phyloP scores from a whole-genome alignment of 495 filamentous ascomycete genomes.

The Astrothelium subdiscretum region DNA sequence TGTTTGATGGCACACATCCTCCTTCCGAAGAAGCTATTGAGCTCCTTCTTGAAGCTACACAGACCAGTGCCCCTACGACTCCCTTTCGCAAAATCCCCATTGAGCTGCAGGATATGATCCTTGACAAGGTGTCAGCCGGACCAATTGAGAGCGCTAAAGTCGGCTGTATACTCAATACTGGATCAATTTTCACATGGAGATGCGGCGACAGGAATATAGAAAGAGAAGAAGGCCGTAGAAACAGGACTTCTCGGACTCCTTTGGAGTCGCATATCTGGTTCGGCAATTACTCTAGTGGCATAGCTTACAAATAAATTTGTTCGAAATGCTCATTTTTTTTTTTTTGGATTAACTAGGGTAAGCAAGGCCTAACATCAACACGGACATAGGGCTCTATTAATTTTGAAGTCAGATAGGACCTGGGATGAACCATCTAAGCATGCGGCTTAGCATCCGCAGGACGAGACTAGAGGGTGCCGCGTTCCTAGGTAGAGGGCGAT shows the following conservation, averaged over 20 bases:
- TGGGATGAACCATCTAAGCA: no score
- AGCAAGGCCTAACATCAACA: no score
- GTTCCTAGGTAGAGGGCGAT: no score
- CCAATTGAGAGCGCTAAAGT: constrained; percentile 16
- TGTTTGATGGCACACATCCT: constrained; percentile 13
- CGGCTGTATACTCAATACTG: constrained; percentile 13
- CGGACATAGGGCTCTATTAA: not conserved
- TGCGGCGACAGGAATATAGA: constrained; percentile 13
- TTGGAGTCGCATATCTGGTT: constrained; percentile 18
- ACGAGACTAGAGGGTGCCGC: no score
- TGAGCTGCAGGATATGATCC: constrained; percentile 17
- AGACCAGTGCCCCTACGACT: constrained; percentile 7
- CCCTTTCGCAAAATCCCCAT: constrained; percentile 12
- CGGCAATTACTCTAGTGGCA: constrained; percentile 11
- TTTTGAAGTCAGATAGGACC: no score
- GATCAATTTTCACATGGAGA: constrained; percentile 14
- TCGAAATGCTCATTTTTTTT: constrained; percentile 11
- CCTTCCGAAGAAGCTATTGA: constrained; percentile 16
- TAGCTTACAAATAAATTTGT: constrained; percentile 16
- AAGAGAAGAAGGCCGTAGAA: constrained; percentile 14
- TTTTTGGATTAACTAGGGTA: no score
- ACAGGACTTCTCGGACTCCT: constrained; percentile 13
- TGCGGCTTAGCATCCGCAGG: no score
- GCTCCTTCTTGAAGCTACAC: constrained; percentile 14
- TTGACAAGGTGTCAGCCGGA: constrained; percentile 16